phyloP scores from a whole-genome alignment of 768 basidiomycete species.

The Kondoa subrosea region DNA sequence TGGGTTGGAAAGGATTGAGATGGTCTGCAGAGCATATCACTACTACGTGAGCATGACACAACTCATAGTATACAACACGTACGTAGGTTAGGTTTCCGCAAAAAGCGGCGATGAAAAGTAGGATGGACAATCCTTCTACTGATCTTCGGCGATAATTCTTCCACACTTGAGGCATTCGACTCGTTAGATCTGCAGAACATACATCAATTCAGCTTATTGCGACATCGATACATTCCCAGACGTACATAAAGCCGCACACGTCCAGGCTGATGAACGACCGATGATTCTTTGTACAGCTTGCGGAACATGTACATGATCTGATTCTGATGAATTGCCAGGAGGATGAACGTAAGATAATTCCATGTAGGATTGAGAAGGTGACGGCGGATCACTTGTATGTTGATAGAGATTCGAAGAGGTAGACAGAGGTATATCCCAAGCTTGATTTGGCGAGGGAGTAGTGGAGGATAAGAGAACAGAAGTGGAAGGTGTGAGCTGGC shows the following conservation, averaged over 20 bases:
- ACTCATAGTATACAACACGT: slow-evolving; percentile 17
- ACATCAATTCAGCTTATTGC: neutral
- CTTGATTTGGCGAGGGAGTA: neutral
- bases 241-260: slow-evolving; percentile 61
- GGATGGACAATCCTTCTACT: slow-evolving; percentile 70
- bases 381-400: too few relatives aligned
- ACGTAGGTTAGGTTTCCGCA: slow-evolving; percentile 82
- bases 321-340: too few relatives aligned
- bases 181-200: slow-evolving; percentile 47
- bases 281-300: slow-evolving; percentile 31
- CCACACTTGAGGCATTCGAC: slow-evolving; percentile 88
- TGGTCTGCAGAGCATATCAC: slow-evolving; percentile 15
- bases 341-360: too few relatives aligned
- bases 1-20: slow-evolving; percentile 70
- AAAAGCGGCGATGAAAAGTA: slow-evolving; percentile 84
- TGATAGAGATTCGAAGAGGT: too few relatives aligned
- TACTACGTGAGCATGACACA: neutral
- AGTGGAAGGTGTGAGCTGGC: neutral
- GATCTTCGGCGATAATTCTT: slow-evolving; percentile 27
- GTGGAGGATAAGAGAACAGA: neutral
- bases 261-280: slow-evolving; percentile 85
- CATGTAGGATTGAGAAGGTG: too few relatives aligned
- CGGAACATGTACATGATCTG: neutral
- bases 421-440: too few relatives aligned
- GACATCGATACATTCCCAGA: neutral